A percentile compares a stretch with the other conserved stretches of the same genome.
These are phyloP conservation scores for Trichophyton rubrum DNA, from an alignment of 2,329 filamentous ascomycete genomes.

Conservation along the genomic window DNA sequence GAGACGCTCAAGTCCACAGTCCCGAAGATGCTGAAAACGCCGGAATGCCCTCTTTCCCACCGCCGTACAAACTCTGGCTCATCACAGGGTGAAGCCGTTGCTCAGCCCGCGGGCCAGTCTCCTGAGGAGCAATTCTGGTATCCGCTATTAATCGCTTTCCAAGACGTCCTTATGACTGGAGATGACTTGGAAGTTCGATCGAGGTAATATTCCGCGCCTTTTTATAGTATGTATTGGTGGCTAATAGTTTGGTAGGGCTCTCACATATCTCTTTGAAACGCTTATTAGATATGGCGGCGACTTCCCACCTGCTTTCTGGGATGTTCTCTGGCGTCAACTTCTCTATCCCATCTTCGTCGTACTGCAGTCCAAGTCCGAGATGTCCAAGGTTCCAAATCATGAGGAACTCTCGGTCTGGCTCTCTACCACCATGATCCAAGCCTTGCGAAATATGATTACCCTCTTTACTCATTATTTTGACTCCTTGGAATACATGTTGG, in stretches of 20 bases:
- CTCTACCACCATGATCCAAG: constrained; percentile 98
- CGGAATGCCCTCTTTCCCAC: constrained; percentile 81
- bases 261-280: constrained; percentile 95
- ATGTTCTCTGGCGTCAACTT: constrained; percentile 92
- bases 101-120: constrained; percentile 45
- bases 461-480: constrained; percentile 98
- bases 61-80: constrained; percentile 38
- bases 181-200: constrained; percentile 94
- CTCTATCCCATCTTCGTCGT: constrained; percentile 99
- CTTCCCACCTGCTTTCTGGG: constrained; percentile 93
- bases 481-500: constrained; percentile 91
- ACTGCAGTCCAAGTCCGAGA: constrained; percentile 86
- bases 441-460: constrained; percentile 93
- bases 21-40: constrained; percentile 86
- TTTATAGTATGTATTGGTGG: background rate
- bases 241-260: constrained; percentile 39
- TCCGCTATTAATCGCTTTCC: constrained; percentile 92
- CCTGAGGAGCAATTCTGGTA: constrained; percentile 99
- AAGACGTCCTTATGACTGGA: constrained; percentile 97
- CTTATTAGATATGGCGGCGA: constrained; percentile 79
- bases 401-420: constrained; percentile 98
- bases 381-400: constrained; percentile 88
- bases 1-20: constrained; percentile 90
- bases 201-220: constrained; percentile 34
- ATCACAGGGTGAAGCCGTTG: background rate